Base-by-base conservation (phyloP, 2,329 filamentous ascomycete genomes). In the Trichothecium roseum region DNA sequence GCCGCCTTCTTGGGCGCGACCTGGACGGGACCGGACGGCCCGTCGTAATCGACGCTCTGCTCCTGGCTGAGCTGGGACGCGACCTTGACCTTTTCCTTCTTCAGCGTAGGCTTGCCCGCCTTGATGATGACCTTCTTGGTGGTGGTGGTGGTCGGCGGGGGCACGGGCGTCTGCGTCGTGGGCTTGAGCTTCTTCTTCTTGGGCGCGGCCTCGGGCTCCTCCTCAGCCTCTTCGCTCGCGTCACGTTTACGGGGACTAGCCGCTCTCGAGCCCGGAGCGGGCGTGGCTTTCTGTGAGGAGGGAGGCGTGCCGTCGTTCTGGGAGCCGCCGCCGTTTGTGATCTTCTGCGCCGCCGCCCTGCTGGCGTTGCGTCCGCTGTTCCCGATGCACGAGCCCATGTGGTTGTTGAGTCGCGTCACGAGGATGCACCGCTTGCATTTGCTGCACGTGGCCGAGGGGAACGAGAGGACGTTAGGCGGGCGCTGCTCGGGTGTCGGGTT, bases 381-480 rank as follows among this genome's bases (percentile, higher is more conserved):
- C 30, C 74, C 75, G 41, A 80, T 80, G 50, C 75, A 79, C 14
- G 73, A 77, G 24, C 73, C 73, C 74, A 81, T 79, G 55, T 81
- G 76, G 42, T 78, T 78, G 53, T 78, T 79, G 42, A 81, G 59
- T 28, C 75, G 67, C 37, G 74, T 78, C 35, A 80, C 74, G 38
- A 78, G 64, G 35, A 80, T 74, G 52, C 74, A 78, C 18, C 73
- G 67, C 50, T 77, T 78, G 63, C 76, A 81, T 49, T 78, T 78
- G 60, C 72, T 76, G 54, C 76, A 81, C 17, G 75, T 80, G 30
- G 74, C 74, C 16, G 74, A 78, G 14, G 76, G 75, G 45, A 78
- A 79, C 2, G 73, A 74, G 22, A 79, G 66, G 35, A 78, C 72
- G 46, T 79, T 78, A 8, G 69, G 64, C 9, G 74, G 72, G 15